Percentiles rank a stretch among this genome's conserved stretches.
Conservation (phyloP, 768 basidiomycete species). For the Tephrocybe rancida region DNA sequence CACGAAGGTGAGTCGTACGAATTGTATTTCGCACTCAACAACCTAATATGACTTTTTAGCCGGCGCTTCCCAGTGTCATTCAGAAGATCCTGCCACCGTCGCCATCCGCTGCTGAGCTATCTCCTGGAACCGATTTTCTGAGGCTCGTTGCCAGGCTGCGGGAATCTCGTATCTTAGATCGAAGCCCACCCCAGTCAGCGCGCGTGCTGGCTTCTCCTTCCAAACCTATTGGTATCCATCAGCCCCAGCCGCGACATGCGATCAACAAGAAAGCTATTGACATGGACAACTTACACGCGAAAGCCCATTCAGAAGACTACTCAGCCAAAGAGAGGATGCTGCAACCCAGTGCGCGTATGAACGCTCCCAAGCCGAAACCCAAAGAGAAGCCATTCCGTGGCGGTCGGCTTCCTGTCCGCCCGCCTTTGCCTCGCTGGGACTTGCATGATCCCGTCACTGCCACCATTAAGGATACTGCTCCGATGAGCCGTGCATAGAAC, state of each 20-base stretch:
- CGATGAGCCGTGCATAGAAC: background rate
- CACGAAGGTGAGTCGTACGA: background rate
- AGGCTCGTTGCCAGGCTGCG: conserved; percentile 16
- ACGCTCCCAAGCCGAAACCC: conserved; percentile 13
- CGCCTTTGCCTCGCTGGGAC: conserved; percentile 29
- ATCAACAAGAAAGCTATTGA: conserved; percentile 3
- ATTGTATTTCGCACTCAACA: background rate
- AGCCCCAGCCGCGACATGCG: conserved; percentile 7
- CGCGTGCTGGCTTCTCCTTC: background rate
- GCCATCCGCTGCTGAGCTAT: conserved; percentile 18
- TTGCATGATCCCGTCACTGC: conserved; percentile 9
- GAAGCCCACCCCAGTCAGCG: background rate
- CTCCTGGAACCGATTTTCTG: conserved; percentile 21
- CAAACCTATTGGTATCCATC: background rate
- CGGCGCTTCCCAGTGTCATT: conserved; percentile 22
- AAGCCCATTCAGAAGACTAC: background rate
- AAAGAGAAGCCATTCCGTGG: conserved; percentile 25
- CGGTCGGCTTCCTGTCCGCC: conserved; percentile 24
- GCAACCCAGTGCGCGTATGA: conserved; percentile 18
- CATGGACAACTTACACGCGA: conserved; percentile 4
- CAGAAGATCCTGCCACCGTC: conserved; percentile 24
- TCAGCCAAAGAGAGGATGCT: background rate
- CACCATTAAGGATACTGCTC: background rate
- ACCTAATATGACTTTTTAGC: conserved; percentile 6
- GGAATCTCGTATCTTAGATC: conserved; percentile 17